Percentiles rank a stretch among this genome's conserved stretches.
phyloP scores from a whole-genome alignment of 805 yeast genomes.

The Henningerozyma blattae region DNA sequence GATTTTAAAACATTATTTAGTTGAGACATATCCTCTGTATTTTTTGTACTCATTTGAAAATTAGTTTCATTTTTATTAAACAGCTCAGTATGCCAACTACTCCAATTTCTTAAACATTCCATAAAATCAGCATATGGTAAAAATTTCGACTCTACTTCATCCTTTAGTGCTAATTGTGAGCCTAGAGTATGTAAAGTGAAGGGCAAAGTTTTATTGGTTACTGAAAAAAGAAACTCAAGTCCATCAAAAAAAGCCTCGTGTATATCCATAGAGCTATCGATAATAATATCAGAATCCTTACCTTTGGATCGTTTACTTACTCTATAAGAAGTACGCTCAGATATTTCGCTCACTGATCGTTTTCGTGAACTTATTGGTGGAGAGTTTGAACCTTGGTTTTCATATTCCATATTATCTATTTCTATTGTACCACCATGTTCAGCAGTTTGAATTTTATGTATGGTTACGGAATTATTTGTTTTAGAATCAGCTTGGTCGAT shows the following conservation, averaged over 20 bases:
- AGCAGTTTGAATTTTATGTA: background rate
- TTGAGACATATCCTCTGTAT: slow-evolving; percentile 12
- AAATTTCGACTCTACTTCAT: background rate
- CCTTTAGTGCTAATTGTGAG: background rate
- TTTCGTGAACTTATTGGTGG: background rate
- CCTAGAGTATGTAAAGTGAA: slow-evolving; percentile 2
- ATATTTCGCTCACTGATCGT: slow-evolving; percentile 10
- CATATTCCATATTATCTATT: slow-evolving; percentile 7
- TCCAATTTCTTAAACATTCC: slow-evolving; percentile 27
- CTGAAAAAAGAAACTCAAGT: slow-evolving; percentile 3
- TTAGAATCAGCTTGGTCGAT: background rate
- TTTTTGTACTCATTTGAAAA: slow-evolving; percentile 1
- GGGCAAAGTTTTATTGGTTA: slow-evolving; percentile 4
- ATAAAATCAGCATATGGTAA: slow-evolving; percentile 19
- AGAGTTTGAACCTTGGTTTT: background rate
- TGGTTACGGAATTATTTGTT: background rate
- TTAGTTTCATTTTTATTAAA: slow-evolving; percentile 13
- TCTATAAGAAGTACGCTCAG: slow-evolving; percentile 21
- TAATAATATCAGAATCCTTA: slow-evolving; percentile 3
- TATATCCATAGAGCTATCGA: slow-evolving; percentile 1
- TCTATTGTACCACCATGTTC: slow-evolving; percentile 5
- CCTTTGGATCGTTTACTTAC: slow-evolving; percentile 31
- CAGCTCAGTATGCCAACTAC: slow-evolving; percentile 21
- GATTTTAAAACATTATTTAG: slow-evolving; percentile 23
- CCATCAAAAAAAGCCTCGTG: slow-evolving; percentile 13